Evolutionary conservation across 2,329 filamentous ascomycete species (phyloP).

Genomic region (Macrophomina phaseolina): DNA sequence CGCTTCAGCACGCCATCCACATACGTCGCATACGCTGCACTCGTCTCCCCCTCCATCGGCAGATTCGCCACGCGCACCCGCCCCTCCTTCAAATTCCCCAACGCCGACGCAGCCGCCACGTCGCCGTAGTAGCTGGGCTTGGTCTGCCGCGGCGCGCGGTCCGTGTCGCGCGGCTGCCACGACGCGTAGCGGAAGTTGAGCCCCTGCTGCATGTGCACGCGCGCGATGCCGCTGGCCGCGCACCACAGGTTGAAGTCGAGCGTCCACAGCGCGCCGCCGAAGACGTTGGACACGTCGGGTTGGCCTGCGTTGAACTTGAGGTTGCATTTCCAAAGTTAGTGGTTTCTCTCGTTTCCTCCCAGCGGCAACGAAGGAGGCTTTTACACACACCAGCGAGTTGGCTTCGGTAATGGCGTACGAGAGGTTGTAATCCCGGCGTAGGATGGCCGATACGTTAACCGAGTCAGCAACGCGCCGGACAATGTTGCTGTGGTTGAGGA

Average conservation of each 20-base stretch:
- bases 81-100: conserved; percentile 50
- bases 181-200: conserved; percentile 66
- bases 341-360: too few relatives aligned
- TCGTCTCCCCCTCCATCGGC: conserved; percentile 46
- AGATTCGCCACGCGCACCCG: conserved; percentile 57
- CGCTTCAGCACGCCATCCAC: conserved; percentile 51
- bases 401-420: conserved; percentile 66
- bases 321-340: too few relatives aligned
- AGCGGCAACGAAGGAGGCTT: too few relatives aligned
- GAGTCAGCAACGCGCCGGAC: conserved; percentile 56
- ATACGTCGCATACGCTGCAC: conserved; percentile 65
- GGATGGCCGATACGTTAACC: conserved; percentile 52
- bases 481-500: conserved; percentile 68
- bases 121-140: conserved; percentile 70
- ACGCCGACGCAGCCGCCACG: conserved; percentile 62
- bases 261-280: conserved; percentile 69
- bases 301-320: conserved; percentile 61
- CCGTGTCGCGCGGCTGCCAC: conserved; percentile 65
- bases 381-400: conserved; percentile 56
- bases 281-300: conserved; percentile 67
- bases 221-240: conserved; percentile 61
- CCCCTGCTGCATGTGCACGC: conserved; percentile 69
- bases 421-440: conserved; percentile 45
- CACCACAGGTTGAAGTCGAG: conserved; percentile 67
- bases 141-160: conserved; percentile 58